phyloP scores from a whole-genome alignment of 1,284 basidiomycete species.

The Fomitopsis pinicola region DNA sequence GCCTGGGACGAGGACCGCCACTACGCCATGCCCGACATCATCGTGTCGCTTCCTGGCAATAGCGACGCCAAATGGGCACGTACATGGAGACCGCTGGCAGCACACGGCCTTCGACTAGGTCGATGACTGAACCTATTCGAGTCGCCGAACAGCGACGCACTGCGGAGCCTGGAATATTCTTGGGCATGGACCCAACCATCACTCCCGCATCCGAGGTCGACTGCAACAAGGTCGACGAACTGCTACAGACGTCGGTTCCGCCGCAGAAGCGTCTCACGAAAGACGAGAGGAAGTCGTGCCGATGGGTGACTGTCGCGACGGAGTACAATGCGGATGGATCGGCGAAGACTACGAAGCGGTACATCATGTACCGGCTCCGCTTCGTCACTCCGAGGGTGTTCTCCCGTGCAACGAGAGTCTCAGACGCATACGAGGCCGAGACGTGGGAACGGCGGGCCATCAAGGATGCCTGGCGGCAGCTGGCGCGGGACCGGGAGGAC shows the following conservation, averaged over 20 bases:
- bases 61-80: neutral
- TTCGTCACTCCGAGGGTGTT: neutral
- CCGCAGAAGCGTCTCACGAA: neutral
- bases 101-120: too few relatives aligned
- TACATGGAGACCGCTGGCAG: neutral
- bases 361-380: neutral
- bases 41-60: neutral
- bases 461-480: constrained; percentile 1
- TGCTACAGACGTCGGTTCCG: neutral
- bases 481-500: neutral
- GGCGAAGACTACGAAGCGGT: neutral
- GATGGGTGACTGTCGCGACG: neutral
- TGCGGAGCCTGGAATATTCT: neutral
- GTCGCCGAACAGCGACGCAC: neutral
- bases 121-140: too few relatives aligned
- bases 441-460: neutral
- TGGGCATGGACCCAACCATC: neutral
- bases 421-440: neutral
- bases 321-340: neutral
- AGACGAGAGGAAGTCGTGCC: neutral
- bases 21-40: neutral
- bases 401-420: neutral
- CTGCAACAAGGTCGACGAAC: neutral
- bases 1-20: neutral
- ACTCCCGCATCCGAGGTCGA: neutral